Base-by-base conservation (phyloP, 2,329 filamentous ascomycete genomes). In the Hypomyces rosellus region DNA sequence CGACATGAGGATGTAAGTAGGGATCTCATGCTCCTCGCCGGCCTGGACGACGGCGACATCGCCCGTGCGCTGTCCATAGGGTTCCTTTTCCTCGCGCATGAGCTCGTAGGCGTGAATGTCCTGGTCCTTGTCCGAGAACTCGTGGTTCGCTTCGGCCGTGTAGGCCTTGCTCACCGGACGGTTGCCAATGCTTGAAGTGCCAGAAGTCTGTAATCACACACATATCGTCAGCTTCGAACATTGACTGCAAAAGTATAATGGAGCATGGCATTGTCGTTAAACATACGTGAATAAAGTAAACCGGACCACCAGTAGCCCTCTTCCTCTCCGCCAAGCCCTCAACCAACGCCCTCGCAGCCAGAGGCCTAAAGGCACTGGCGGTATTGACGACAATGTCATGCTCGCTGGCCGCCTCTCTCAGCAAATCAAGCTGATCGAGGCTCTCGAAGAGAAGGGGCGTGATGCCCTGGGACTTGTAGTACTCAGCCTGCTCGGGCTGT, bases 1-100 rank as follows among this genome's bases (percentile, higher is more conserved):
- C 0, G 67, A 63, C 66, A 74, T 74, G 41, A 79, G 62, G 43
- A 75, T 65, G 41, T 71, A 63, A 0, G 75, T 74, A 50, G 69
- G 69, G 2, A 80, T 69, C 3, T 67, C 65, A 0, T 64, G 41
- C 15, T 64, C 60, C 14, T 71, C 54, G 1, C 72, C 71, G 1
- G 60, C 58, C 5, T 72, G 64, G 1, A 75, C 56, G 12, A 75
- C 70, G 3, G 61, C 59, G 6, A 78, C 54, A 50, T 77, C 74
- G 2, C 70, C 67, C 0, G 67, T 70, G 12, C 75, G 70, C 55
- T 76, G 74, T 1, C 57, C 54, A 50, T 75, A 76, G 0, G 61
- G 52, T 16, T 69, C 62, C 1, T 56, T 36, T 0, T 54, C 59
- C 42, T 78, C 68, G 18, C 66, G 66, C 5, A 56, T 53, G 33